phyloP scores from a whole-genome alignment of 495 filamentous ascomycete species.

The Hypomontagnella monticulosa region DNA sequence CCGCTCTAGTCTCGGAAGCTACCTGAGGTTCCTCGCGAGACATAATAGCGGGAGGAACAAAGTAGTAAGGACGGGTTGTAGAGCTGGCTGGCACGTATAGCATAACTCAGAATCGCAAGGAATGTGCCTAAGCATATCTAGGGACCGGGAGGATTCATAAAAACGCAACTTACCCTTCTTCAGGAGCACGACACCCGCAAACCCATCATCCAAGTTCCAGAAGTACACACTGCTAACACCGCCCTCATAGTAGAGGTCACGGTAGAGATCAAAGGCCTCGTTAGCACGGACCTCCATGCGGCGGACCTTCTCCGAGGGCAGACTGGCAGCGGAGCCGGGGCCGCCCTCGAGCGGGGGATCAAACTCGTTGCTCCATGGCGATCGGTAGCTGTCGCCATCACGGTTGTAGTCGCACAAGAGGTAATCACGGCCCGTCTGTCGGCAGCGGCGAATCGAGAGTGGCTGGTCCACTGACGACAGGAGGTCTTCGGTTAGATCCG shows the following conservation, averaged over 20 bases:
- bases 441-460: conserved; percentile 83
- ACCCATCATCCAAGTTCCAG: conserved; percentile 98
- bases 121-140: background rate
- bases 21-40: conserved; percentile 3
- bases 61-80: background rate
- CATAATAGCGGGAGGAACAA: background rate
- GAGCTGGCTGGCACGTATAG: background rate
- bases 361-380: conserved; percentile 98
- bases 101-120: background rate
- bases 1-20: background rate
- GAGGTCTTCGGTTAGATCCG: conserved; percentile 94
- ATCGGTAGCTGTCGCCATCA: conserved; percentile 95
- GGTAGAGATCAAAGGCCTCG: conserved; percentile 96
- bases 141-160: conserved; percentile 1
- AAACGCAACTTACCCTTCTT: conserved; percentile 78
- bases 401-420: conserved; percentile 99
- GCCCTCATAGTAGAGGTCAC: conserved; percentile 98
- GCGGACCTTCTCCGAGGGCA: conserved; percentile 85
- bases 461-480: conserved; percentile 97
- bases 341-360: conserved; percentile 76
- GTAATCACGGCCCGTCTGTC: conserved; percentile 91
- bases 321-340: conserved; percentile 52
- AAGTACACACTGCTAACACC: conserved; percentile 96
- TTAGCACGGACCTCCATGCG: conserved; percentile 94
- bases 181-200: conserved; percentile 92